A percentile compares a stretch with the other conserved stretches of the same genome.
phyloP scores from a whole-genome alignment of 1,284 basidiomycete species.

The Leccinum fallax region DNA sequence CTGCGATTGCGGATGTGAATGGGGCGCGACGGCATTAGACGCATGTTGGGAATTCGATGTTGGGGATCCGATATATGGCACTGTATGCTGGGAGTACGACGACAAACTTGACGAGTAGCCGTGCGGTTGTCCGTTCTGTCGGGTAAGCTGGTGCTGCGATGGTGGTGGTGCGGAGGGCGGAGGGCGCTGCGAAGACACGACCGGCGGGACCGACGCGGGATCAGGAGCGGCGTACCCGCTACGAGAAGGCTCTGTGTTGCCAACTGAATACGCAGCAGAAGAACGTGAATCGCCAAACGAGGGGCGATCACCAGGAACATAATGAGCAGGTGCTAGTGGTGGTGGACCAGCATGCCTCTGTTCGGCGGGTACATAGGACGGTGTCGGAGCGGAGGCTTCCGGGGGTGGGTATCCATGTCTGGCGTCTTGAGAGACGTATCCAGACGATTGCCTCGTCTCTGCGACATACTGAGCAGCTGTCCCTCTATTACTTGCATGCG shows the following conservation, averaged over 20 bases:
- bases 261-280: slow-evolving; percentile 16
- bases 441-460: slow-evolving; percentile 28
- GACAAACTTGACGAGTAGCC: slow-evolving; percentile 21
- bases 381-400: slow-evolving; percentile 17
- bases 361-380: slow-evolving; percentile 25
- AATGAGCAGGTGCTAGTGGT: slow-evolving; percentile 18
- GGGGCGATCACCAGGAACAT: slow-evolving; percentile 24
- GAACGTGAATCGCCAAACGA: slow-evolving; percentile 32
- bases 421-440: slow-evolving; percentile 26
- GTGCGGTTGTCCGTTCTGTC: slow-evolving; percentile 25
- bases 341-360: slow-evolving; percentile 21
- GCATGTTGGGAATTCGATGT: slow-evolving; percentile 18
- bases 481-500: slow-evolving; percentile 16
- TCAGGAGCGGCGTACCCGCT: slow-evolving; percentile 22
- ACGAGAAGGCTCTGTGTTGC: slow-evolving; percentile 20
- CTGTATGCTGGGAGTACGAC: slow-evolving; percentile 25
- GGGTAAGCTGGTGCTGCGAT: slow-evolving; percentile 26
- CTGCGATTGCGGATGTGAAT: slow-evolving; percentile 28
- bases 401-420: slow-evolving; percentile 26
- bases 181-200: slow-evolving; percentile 25
- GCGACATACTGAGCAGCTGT: slow-evolving; percentile 12
- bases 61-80: slow-evolving; percentile 20
- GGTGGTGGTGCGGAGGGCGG: slow-evolving; percentile 11
- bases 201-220: slow-evolving; percentile 14
- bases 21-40: slow-evolving; percentile 9